Percentiles rank a stretch among this genome's conserved stretches.
Conservation (phyloP, 2,329 filamentous ascomycete genomes). For the Dactylella cylindrospora region DNA sequence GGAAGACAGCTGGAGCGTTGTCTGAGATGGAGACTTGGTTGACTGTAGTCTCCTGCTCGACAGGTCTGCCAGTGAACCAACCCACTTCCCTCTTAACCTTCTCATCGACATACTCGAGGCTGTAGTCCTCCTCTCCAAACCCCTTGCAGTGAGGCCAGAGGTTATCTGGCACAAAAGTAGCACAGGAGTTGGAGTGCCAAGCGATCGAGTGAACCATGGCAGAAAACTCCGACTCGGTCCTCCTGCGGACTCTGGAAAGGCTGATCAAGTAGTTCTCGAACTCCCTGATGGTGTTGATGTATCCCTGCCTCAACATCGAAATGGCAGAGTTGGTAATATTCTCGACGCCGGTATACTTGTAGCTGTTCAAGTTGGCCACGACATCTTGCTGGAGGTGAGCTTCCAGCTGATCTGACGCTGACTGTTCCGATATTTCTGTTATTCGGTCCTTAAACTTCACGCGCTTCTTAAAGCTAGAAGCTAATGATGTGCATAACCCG, state of each 20-base stretch:
- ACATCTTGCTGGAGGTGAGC: constrained; percentile 29
- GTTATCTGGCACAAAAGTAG: constrained; percentile 38
- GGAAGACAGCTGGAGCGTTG: background rate
- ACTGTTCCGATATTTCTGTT: background rate
- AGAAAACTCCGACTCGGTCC: constrained; percentile 31
- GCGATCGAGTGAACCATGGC: constrained; percentile 35
- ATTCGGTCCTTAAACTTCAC: constrained; percentile 35
- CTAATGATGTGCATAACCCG: constrained; percentile 24
- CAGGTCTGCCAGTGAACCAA: constrained; percentile 19
- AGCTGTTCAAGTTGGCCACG: constrained; percentile 15
- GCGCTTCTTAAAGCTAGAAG: constrained; percentile 36
- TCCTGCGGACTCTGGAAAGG: constrained; percentile 22
- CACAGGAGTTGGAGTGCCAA: constrained; percentile 42
- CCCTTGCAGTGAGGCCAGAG: constrained; percentile 22
- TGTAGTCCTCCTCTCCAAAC: constrained; percentile 33
- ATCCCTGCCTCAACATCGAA: constrained; percentile 25
- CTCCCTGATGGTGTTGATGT: constrained; percentile 34
- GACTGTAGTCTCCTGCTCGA: constrained; percentile 10
- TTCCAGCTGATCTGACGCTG: constrained; percentile 14
- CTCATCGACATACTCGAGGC: constrained; percentile 34
- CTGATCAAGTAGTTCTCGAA: constrained; percentile 35
- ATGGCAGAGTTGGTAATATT: constrained; percentile 26
- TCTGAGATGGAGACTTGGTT: constrained; percentile 21
- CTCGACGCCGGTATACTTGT: constrained; percentile 21
- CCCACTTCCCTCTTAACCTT: constrained; percentile 18